These are phyloP conservation scores for Pezicula carpinea DNA, from an alignment of 2,329 filamentous ascomycete species.

Conservation along the genomic window DNA sequence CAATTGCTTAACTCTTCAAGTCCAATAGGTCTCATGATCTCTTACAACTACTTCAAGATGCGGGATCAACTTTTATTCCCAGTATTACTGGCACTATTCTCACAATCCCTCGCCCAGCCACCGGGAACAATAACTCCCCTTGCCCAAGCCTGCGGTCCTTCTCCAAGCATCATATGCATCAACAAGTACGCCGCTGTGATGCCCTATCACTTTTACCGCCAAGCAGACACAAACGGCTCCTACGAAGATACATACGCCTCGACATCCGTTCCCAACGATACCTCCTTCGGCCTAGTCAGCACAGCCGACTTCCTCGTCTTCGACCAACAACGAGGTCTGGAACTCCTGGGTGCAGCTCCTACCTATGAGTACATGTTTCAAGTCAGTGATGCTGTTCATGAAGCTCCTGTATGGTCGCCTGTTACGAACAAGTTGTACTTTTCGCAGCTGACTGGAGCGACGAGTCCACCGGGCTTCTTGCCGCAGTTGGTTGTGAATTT, in stretches of 20 bases:
- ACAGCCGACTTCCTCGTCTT: constrained; percentile 35
- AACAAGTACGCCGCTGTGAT: constrained; percentile 30
- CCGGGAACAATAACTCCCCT: constrained; percentile 25
- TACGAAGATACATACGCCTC: constrained; percentile 25
- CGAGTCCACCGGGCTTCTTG: constrained; percentile 28
- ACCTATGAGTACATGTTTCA: constrained; percentile 33
- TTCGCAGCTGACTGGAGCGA: constrained; percentile 24
- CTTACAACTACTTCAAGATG: not conserved
- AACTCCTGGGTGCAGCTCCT: constrained; percentile 32
- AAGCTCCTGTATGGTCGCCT: constrained; percentile 37
- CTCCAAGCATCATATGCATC: constrained; percentile 30
- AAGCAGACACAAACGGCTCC: constrained; percentile 14
- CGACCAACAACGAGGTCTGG: constrained; percentile 29
- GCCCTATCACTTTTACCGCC: constrained; percentile 33
- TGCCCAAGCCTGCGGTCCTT: constrained; percentile 23
- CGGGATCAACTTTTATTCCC: not conserved
- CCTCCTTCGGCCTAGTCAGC: constrained; percentile 26
- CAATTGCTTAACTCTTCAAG: too few relatives aligned
- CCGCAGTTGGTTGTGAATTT: constrained; percentile 36
- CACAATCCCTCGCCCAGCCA: constrained; percentile 15
- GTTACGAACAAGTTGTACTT: constrained; percentile 36
- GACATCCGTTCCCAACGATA: constrained; percentile 29
- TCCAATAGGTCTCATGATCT: too few relatives aligned
- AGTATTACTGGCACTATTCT: not conserved
- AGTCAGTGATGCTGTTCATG: constrained; percentile 30